A percentile compares a stretch with the other conserved stretches of the same genome.
These are phyloP conservation scores for Gigaspora rosea DNA, from an alignment of 192 early-diverging fungal genomes.

Conservation along the genomic window DNA sequence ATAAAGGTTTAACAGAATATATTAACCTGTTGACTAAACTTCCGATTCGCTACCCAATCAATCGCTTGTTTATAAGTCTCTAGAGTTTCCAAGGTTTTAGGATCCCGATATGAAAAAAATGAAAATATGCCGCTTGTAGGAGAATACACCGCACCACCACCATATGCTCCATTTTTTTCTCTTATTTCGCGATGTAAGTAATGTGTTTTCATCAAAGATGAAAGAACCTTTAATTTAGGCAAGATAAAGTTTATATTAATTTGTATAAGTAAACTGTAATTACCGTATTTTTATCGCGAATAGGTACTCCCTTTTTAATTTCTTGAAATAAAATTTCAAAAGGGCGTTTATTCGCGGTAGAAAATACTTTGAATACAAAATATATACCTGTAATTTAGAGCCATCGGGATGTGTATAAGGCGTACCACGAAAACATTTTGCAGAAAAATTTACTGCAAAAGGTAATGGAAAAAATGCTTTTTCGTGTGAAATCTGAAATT, in stretches of 20 bases:
- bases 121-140: conserved; percentile 77
- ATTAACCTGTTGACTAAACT: conserved; percentile 47
- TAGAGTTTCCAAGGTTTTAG: conserved; percentile 71
- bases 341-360: neutral
- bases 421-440: conserved; percentile 71
- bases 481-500: conserved; percentile 52
- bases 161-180: conserved; percentile 96
- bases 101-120: conserved; percentile 94
- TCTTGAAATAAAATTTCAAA: no score
- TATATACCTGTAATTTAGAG: conserved; percentile 66
- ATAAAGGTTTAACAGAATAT: neutral
- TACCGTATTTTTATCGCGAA: no score
- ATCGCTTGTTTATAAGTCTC: conserved; percentile 65
- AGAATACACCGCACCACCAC: conserved; percentile 82
- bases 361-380: neutral
- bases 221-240: conserved; percentile 51
- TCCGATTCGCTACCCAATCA: conserved; percentile 64
- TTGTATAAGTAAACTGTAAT: no score
- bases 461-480: conserved; percentile 83
- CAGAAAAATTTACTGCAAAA: conserved; percentile 84
- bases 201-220: conserved; percentile 81
- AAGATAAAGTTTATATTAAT: neutral
- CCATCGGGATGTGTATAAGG: conserved; percentile 86
- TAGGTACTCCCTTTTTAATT: no score
- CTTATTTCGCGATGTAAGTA: conserved; percentile 96